Base-by-base conservation (phyloP, 768 basidiomycete species). In the Russula abietina region DNA sequence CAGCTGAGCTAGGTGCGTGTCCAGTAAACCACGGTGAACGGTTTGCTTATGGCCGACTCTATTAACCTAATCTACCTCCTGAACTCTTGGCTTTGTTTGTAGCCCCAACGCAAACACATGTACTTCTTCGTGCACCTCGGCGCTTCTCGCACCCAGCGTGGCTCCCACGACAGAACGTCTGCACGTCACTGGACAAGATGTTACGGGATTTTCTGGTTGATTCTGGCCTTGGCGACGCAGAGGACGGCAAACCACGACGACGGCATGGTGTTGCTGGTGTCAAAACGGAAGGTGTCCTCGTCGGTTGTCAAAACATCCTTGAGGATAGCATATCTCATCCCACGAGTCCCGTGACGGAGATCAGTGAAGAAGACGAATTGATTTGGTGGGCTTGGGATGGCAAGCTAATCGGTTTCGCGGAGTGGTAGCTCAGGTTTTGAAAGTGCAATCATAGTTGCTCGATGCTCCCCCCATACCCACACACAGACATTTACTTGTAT, bases 301-400 rank as follows among this genome's bases (percentile, higher is more conserved):
- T 80, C 30, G 70, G 68, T 16, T 74, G 73, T 66, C 70, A 49
- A 57, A 63, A 30, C 52, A 22, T 43, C 24, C 26, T 22, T 33
- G 56, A 62, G 11, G 64, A 62, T 41, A 59, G 57, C 3, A 57
- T 8, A 5, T 17, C 30, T n/a, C 55, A 39, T 7, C 59, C 14
- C 41, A 11, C 26, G 7, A 33, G 38, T 39, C 30, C 30, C 22
- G 19, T 45, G 12, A 48, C 24, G 61, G 62, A 38, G 28, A 56
- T 19, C 46, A 59, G 67, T 16, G 81, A 80, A 65, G 77, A 75
- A 4, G 77, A 79, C 33, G 81, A 81, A 64, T 67, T 76, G 70
- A 80, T 82, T 55, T 82, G 80, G 80, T 81, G 80, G 80, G 72
- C 69, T 45, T 81, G 80, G 80, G 72, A 81, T 43, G 80, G 80